These are phyloP conservation scores for Phytopythium aichiense DNA, from an alignment of 352 stramenopile species.

Conservation along the genomic window DNA sequence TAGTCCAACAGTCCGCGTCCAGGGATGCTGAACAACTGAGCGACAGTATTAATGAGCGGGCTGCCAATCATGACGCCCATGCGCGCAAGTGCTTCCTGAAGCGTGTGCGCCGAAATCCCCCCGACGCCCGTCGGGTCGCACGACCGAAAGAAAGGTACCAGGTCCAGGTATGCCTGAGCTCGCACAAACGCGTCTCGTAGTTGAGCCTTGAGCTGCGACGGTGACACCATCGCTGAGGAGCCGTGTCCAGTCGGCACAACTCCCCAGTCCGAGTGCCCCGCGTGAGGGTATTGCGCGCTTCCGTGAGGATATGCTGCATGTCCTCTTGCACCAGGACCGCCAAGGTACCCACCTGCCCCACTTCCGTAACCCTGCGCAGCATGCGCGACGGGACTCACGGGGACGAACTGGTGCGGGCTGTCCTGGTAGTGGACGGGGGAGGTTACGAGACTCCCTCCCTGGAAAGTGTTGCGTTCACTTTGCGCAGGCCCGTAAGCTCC, in stretches of 20 bases:
- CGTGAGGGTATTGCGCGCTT: not conserved
- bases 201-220: conserved; percentile 34
- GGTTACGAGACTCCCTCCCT: conserved; percentile 12
- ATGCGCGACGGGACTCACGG: conserved; percentile 24
- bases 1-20: conserved; percentile 50
- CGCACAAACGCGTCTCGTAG: conserved; percentile 43
- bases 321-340: not conserved
- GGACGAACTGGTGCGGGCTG: conserved; percentile 9
- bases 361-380: conserved; percentile 8
- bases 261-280: not conserved
- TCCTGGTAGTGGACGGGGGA: conserved; percentile 23
- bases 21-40: conserved; percentile 36
- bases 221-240: not conserved
- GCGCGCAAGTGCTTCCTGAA: conserved; percentile 45
- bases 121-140: conserved; percentile 39
- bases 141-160: conserved; percentile 44
- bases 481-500: not conserved
- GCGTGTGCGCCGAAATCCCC: conserved; percentile 25
- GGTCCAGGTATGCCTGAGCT: conserved; percentile 38
- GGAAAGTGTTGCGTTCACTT: not conserved
- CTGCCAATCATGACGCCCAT: conserved; percentile 39
- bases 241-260: not conserved
- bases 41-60: conserved; percentile 27
- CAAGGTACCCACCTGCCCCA: not conserved
- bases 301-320: not conserved